Conservation (phyloP, 768 basidiomycete genomes). For the Boletellus emodensis region DNA sequence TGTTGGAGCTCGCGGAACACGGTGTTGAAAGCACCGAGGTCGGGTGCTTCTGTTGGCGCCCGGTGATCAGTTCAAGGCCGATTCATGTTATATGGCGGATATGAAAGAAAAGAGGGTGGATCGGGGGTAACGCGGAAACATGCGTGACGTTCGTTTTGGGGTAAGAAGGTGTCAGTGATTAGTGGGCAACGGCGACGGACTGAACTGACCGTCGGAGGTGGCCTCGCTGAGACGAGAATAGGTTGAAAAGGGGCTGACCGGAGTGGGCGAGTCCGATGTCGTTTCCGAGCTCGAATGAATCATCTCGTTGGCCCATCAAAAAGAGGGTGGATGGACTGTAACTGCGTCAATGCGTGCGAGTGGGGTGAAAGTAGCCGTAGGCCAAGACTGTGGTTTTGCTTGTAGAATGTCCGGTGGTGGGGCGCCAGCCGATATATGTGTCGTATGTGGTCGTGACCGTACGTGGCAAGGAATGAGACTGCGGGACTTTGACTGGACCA, state of each 20-base stretch:
- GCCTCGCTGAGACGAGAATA: slow-evolving; percentile 42
- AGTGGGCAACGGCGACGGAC: not conserved
- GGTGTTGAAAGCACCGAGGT: slow-evolving; percentile 67
- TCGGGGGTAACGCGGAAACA: slow-evolving; percentile 4
- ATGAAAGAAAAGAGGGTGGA: slow-evolving; percentile 5
- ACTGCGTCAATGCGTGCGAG: not conserved
- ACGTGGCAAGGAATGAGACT: not conserved
- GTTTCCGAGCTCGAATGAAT: slow-evolving; percentile 35
- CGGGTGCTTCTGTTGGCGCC: slow-evolving; percentile 50
- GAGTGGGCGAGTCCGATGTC: slow-evolving; percentile 31
- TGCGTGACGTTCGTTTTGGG: not conserved
- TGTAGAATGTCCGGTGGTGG: not conserved
- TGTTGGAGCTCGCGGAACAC: slow-evolving; percentile 66
- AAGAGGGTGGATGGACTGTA: not conserved
- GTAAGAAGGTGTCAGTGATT: slow-evolving; percentile 1
- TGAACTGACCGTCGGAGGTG: slow-evolving; percentile 46
- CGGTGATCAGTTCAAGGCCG: not conserved
- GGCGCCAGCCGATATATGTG: not conserved
- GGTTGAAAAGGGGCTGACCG: slow-evolving; percentile 38
- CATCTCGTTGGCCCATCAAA: slow-evolving; percentile 26
- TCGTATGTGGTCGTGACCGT: not conserved
- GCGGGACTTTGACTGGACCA: not conserved
- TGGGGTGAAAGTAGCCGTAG: not conserved
- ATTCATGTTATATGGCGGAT: slow-evolving; percentile 4
- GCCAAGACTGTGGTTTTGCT: not conserved